Conservation (phyloP, 371 early-diverging fungal species). For the Thermomucor indicae-seudaticae region DNA sequence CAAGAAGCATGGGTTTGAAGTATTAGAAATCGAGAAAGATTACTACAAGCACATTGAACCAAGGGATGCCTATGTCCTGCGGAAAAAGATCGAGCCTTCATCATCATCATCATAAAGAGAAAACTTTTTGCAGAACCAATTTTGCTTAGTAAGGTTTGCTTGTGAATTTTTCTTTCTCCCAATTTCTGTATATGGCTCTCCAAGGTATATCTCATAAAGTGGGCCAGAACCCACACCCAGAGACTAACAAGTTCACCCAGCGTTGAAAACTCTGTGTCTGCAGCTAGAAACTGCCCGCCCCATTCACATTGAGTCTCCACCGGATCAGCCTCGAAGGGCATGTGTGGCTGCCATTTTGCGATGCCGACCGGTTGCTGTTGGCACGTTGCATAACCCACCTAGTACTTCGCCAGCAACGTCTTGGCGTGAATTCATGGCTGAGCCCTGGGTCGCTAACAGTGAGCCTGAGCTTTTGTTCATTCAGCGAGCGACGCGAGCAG, state of each 20-base stretch:
- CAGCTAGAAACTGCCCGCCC: slow-evolving; percentile 11
- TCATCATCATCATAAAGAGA: neutral
- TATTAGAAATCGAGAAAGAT: slow-evolving; percentile 60
- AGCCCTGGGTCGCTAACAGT: slow-evolving; percentile 33
- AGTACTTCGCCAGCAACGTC: slow-evolving; percentile 3
- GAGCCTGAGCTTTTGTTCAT: slow-evolving; percentile 63
- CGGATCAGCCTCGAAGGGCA: slow-evolving; percentile 29
- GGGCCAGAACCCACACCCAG: neutral
- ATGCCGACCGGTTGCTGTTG: slow-evolving; percentile 13
- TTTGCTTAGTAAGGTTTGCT: neutral
- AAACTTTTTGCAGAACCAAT: neutral
- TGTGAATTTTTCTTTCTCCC: neutral
- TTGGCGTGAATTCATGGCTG: slow-evolving; percentile 25
- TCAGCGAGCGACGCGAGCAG: slow-evolving; percentile 54
- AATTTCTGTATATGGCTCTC: neutral
- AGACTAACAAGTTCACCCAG: slow-evolving; percentile 6
- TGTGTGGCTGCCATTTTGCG: slow-evolving; percentile 38
- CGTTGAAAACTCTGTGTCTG: slow-evolving; percentile 16
- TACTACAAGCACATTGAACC: slow-evolving; percentile 89
- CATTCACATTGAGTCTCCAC: slow-evolving; percentile 29
- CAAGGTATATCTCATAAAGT: neutral
- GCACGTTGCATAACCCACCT: neutral
- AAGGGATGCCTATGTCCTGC: slow-evolving; percentile 75
- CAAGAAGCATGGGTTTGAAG: slow-evolving; percentile 75
- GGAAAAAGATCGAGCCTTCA: slow-evolving; percentile 18